phyloP scores from a whole-genome alignment of 495 filamentous ascomycete genomes.

The Talaromyces borbonicus region DNA sequence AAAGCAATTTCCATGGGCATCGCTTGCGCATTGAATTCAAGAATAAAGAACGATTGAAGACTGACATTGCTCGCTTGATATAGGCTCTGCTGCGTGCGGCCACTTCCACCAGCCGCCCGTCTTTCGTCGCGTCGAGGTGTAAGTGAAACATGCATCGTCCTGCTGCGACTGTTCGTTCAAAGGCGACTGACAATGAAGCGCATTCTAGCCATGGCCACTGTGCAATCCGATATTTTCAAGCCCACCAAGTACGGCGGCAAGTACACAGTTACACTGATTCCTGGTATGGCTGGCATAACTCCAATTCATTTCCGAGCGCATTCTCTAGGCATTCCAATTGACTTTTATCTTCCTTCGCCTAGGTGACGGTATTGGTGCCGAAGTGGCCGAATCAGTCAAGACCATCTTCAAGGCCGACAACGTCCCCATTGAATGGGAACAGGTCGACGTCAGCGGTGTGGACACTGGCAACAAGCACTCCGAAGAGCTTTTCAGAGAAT shows the following conservation, averaged over 20 bases:
- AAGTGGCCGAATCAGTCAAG: constrained; percentile 96
- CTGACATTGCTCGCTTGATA: constrained; percentile 1
- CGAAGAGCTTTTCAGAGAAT: constrained; percentile 89
- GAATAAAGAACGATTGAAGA: not conserved
- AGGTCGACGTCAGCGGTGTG: constrained; percentile 90
- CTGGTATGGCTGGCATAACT: constrained; percentile 59
- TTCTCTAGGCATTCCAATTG: no score
- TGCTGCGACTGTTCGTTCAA: not conserved
- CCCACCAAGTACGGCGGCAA: constrained; percentile 98
- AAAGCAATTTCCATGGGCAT: no score
- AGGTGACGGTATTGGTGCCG: constrained; percentile 96
- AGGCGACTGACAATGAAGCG: not conserved
- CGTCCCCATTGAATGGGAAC: constrained; percentile 97
- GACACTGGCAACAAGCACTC: constrained; percentile 79
- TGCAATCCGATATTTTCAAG: constrained; percentile 89
- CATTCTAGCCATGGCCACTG: constrained; percentile 56
- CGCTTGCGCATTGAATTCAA: no score
- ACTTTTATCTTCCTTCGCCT: constrained; percentile 7
- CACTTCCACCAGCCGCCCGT: constrained; percentile 25
- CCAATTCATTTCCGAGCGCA: no score
- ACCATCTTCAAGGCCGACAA: constrained; percentile 99
- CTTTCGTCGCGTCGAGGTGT: constrained; percentile 33
- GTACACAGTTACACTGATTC: constrained; percentile 97
- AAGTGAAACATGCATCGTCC: constrained; percentile 13
- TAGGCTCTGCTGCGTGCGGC: constrained; percentile 15